A percentile compares a stretch with the other conserved stretches of the same genome.
These are phyloP conservation scores for Ziziphus jujuba DNA, from an alignment of 306 rosid genomes.

Conservation along the genomic window DNA sequence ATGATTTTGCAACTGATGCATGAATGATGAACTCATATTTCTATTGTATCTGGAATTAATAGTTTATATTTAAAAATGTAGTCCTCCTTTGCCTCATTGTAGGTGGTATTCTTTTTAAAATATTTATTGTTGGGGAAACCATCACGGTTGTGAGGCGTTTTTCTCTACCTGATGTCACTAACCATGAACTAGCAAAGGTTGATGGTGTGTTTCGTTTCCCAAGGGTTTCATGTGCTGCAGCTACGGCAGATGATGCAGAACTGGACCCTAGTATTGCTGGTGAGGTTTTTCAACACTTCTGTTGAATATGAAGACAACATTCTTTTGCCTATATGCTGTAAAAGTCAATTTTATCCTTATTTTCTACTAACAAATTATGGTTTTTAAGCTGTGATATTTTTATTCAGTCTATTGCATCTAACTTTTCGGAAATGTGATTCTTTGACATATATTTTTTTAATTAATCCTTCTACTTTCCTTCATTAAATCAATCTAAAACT, in stretches of 20 bases:
- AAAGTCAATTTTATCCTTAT: not conserved
- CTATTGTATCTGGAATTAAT: not conserved
- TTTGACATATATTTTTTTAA: no score
- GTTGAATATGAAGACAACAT: not conserved
- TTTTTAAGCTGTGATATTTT: no score
- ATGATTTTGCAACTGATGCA: constrained; percentile 10
- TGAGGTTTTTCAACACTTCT: constrained; percentile 25
- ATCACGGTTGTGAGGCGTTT: constrained; percentile 91
- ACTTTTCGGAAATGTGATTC: no score
- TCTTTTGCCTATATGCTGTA: not conserved
- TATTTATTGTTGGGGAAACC: constrained; percentile 80
- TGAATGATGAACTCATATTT: not conserved
- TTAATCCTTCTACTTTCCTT: not conserved
- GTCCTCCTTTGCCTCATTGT: constrained; percentile 13
- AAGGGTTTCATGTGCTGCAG: constrained; percentile 94
- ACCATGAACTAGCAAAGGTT: constrained; percentile 60
- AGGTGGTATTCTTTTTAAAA: constrained; percentile 92
- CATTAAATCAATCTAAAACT: constrained; percentile 15
- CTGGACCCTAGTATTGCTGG: constrained; percentile 86
- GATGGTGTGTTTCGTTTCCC: constrained; percentile 73
- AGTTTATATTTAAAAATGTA: not conserved
- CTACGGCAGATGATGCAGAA: constrained; percentile 93
- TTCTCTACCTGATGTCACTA: constrained; percentile 77
- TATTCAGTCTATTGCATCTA: no score
- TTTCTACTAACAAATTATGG: no score